phyloP scores from a whole-genome alignment of 169 alveolate genomes.

The Plasmodium cynomolgi region DNA sequence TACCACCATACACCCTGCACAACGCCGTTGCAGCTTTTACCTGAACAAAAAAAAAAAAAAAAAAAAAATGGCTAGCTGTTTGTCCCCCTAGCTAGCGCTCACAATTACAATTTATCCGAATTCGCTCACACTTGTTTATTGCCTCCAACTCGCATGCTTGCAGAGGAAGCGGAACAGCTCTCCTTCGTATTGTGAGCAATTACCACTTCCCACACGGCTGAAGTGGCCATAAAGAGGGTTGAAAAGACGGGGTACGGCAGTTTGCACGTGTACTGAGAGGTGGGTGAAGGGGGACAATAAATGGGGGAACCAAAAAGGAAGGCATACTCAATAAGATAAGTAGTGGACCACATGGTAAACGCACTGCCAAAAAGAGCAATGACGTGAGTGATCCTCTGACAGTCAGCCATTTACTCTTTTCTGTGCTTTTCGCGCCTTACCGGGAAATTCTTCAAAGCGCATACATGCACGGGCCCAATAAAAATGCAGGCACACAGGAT shows the following conservation, averaged over 20 bases:
- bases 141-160: background rate
- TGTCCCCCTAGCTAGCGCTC: background rate
- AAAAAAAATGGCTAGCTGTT: background rate
- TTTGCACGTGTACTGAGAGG: slow-evolving; percentile 87
- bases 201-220: slow-evolving; percentile 89
- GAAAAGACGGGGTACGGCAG: slow-evolving; percentile 90
- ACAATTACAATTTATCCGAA: background rate
- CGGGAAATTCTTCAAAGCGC: slow-evolving; percentile 89
- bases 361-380: background rate
- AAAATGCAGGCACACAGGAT: slow-evolving; percentile 89
- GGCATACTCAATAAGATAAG: background rate
- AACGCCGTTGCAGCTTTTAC: slow-evolving; percentile 80
- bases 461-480: slow-evolving; percentile 88
- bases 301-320: background rate
- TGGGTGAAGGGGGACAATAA: background rate
- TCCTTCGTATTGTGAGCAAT: slow-evolving; percentile 21
- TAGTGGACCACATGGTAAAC: background rate
- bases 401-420: background rate
- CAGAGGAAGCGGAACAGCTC: background rate
- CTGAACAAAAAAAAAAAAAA: slow-evolving; percentile 31
- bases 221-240: slow-evolving; percentile 86
- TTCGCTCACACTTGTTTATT: background rate
- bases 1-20: slow-evolving; percentile 84
- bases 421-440: slow-evolving; percentile 37
- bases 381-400: background rate